Base-by-base conservation (phyloP, 306 rosid genomes). In the Ormosia emarginata region DNA sequence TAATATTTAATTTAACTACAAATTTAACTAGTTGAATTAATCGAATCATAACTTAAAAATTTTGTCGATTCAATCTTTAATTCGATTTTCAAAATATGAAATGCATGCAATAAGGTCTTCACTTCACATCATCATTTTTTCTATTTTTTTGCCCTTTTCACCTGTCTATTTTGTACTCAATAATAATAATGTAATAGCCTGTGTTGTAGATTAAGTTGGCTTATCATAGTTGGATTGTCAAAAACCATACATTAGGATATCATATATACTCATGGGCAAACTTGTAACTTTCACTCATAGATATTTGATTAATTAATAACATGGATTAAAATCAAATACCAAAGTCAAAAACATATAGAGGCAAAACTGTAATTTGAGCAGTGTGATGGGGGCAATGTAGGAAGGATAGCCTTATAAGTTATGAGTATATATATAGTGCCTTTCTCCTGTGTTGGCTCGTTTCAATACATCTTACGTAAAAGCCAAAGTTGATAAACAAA, bases 331-430 rank as follows among this genome's bases (percentile, higher is more conserved):
- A 50, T 18, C 43, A 50, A 1, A 66, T 36, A 50, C 11, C 0
- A 41, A 52, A 52, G 74, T 52, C 67, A 71, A 80, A 80, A 59
- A 11, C 80, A 62, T 61, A 76, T 62, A 76, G 61, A 46, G 72
- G 61, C 71, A 76, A 47, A 62, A n/a, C 8, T 3, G 81, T 44
- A 76, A 76, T 33, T 62, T 62, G 18, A 62, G 39, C 9, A 9
- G 11, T 7, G 7, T 15, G 17, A 17, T 37, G 29, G 18, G 32
- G 8, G 3, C 47, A 62, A 6, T 8, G 50, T 47, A 32, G 75
- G 32, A 12, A 4, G 39, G 24, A 41, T 74, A 12, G 40, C 30
- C 79, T 58, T 32, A n/a, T 9, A 67, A 36, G 9, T 29, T 12
- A 36, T 11, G 17, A 50, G 6, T 29, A 3, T 36, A 6, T 41